Evolutionary conservation across 2,329 filamentous ascomycete species (phyloP).

Genomic region (Aspergillus proliferans): DNA sequence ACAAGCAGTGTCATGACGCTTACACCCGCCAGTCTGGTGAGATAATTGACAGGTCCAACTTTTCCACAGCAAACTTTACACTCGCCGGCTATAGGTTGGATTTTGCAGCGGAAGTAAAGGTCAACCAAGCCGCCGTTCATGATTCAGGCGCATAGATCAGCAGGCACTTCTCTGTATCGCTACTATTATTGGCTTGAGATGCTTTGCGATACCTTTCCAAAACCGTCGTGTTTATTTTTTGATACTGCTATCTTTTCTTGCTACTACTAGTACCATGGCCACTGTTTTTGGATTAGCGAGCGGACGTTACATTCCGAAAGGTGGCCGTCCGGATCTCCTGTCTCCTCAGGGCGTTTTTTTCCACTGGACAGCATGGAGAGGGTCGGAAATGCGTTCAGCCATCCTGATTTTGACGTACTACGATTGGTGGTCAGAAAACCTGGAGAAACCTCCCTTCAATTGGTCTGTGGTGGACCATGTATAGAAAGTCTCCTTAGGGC

Average conservation of each 20-base stretch:
- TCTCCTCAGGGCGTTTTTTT: not conserved
- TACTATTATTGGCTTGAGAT: constrained; percentile 13
- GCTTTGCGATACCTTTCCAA: constrained; percentile 7
- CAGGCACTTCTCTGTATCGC: not conserved
- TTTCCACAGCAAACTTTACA: not conserved
- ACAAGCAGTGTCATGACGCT: constrained; percentile 27
- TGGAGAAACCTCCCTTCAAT: constrained; percentile 15
- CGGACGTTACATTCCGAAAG: constrained; percentile 29
- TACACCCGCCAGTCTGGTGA: constrained; percentile 19
- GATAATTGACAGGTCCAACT: not conserved
- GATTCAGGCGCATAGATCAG: not conserved
- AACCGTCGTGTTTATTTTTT: constrained; percentile 15
- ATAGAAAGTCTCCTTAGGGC: constrained; percentile 9
- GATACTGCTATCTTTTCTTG: constrained; percentile 4
- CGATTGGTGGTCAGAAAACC: constrained; percentile 20
- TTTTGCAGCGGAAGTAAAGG: not conserved
- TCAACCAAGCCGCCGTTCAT: not conserved
- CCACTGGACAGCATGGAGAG: constrained; percentile 13
- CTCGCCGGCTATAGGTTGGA: not conserved
- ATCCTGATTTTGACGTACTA: constrained; percentile 5
- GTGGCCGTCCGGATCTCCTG: constrained; percentile 25
- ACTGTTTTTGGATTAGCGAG: constrained; percentile 31
- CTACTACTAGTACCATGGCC: constrained; percentile 16
- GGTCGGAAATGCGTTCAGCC: constrained; percentile 21
- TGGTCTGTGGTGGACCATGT: constrained; percentile 14